These are phyloP conservation scores for Linum tenue DNA, from an alignment of 345 rosid genomes.

Conservation along the genomic window DNA sequence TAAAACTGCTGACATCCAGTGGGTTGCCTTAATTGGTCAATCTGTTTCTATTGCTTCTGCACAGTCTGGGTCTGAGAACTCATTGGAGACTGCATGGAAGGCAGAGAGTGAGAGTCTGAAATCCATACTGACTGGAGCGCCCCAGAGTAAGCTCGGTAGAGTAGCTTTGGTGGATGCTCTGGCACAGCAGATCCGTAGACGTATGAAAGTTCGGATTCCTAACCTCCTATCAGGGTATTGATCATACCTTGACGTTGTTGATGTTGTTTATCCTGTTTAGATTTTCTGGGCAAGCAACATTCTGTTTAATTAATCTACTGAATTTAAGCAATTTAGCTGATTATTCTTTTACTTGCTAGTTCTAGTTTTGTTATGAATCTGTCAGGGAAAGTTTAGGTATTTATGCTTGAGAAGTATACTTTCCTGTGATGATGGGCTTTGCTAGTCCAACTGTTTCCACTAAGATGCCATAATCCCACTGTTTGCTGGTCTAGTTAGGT, in stretches of 20 bases:
- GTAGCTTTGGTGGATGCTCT: constrained; percentile 83
- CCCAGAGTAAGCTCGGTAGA: constrained; percentile 94
- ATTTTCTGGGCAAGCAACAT: background rate
- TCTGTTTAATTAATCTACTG: background rate
- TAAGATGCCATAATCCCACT: background rate
- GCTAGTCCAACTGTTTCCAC: background rate
- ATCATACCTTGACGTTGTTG: background rate
- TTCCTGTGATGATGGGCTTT: background rate
- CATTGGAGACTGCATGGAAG: constrained; percentile 97
- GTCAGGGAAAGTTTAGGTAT: background rate
- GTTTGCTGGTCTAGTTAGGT: background rate
- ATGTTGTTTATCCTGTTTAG: too few relatives aligned
- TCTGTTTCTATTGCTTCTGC: constrained; percentile 87
- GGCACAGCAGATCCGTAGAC: constrained; percentile 82
- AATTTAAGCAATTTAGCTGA: background rate
- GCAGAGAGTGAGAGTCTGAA: constrained; percentile 91
- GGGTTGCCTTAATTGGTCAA: constrained; percentile 98
- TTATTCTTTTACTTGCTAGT: background rate
- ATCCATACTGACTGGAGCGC: constrained; percentile 73
- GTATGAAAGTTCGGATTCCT: constrained; percentile 94
- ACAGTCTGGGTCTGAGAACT: constrained; percentile 76
- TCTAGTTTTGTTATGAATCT: background rate
- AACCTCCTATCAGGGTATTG: constrained; percentile 85
- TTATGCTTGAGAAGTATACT: background rate
- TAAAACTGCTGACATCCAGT: constrained; percentile 83